Base-by-base conservation (phyloP, 2,329 filamentous ascomycete genomes). In the Pseudogymnoascus sp. region DNA sequence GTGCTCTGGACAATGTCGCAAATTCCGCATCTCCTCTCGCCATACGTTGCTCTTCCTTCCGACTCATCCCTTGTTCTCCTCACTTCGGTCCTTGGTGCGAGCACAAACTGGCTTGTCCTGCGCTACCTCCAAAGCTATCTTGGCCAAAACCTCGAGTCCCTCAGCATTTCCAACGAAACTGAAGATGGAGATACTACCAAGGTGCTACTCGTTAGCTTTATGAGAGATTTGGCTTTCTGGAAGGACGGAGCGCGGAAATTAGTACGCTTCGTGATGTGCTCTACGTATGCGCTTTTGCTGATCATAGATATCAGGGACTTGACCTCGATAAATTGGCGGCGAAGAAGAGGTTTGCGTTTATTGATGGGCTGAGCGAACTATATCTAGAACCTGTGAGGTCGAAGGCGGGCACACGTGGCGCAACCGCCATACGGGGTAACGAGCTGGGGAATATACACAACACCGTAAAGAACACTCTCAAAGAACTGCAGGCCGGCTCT, bases 161-260 rank as follows among this genome's bases (percentile, higher is more conserved):
- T 42, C 17, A 33, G 59, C 53, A 56, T 56, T 56, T 19, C 62
- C 50, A 63, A 44, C 37, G 64, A 72, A 31, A 70, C 70, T 35
- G 67, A 64, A 40, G 68, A 68, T 59, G 72, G 72, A 10, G 76
- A 77, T 46, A 56, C n/a, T 56, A 76, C 74, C 26, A 81, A 78
- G 60, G 82, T 97, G 0, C 80, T 96, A 2, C 79, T 97, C 2
- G 86, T 95, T 64, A 96, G 90, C 77, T 96, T 95, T 76, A 77
- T 96, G 75, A 83, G 90, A 65, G 88, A 93, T 70, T 83, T 82
- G 67, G 78, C 83, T 1, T 96, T 96, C 72, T 97, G 92, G 91
- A 86, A 79, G 66, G 83, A 87, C 2, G 88, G 90, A 60, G 82
- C 82, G 1, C 82, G 84, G 62, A 87, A 87, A 74, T 75, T 91